Evolutionary conservation across 1,284 basidiomycete species (phyloP), one percentile per base, ranked within the genome.

Genomic region (Ganoderma boninense): DNA sequence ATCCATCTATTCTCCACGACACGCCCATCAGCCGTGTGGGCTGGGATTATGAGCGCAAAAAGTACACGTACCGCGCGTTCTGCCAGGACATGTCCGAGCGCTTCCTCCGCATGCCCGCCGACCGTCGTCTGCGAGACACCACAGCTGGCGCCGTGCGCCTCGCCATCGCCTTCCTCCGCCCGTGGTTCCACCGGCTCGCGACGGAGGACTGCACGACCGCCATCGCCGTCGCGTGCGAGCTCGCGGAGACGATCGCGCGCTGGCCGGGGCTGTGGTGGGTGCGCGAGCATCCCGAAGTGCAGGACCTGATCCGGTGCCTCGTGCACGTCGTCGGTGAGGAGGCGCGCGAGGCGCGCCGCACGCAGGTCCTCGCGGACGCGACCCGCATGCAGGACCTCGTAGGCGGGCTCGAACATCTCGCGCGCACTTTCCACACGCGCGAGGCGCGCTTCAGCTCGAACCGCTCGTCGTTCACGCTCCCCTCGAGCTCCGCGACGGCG

Each of bases 181-280:
- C 90, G 10, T 93, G 90, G 89, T 88, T 93, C 80, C 87, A 90
- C 76, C 79, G 77, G 46, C 80, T 81, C 64, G 82, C 89, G 38
- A 75, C 82, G 18, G 81, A 87, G 54, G 87, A 90, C 75, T 84
- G 87, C 76, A 80, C 85, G 2, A 77, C 76, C 38, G 87, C 90
- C 3, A 85, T 86, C 0, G 79, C 82, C 49, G 84, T 82, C 54
- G 81, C 89, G 57, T 84, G 84, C 69, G 84, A 83, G 43, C 84
- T 93, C 60, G 85, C 92, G 8, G 85, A 85, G 65, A 80, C 85
- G 62, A 87, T 93, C 71, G 88, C 92, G 16, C 84, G 87, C 72
- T 93, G 92, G 92, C 90, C 92, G 7, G 88, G 86, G 44, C 86
- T 86, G 72, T 86, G 85, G 84, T 91, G 90, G 89, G 84, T 85